phyloP scores from a whole-genome alignment of 148 eudicot species.

The Talinum fruticosum region DNA sequence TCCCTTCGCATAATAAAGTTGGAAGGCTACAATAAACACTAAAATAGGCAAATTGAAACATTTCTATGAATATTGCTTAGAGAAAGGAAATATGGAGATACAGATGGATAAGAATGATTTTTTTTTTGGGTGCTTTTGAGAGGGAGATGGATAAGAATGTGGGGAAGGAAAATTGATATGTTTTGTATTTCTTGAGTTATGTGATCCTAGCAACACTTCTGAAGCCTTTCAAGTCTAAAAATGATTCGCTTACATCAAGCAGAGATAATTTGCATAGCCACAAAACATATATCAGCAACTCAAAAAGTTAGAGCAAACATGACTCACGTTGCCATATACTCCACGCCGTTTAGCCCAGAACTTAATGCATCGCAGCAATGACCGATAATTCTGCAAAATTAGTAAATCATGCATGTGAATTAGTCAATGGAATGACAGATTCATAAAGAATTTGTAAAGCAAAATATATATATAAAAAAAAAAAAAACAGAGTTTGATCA shows the following conservation, averaged over 20 bases:
- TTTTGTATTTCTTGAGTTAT: neutral
- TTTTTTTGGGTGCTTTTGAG: no score
- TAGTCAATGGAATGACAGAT: neutral
- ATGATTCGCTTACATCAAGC: neutral
- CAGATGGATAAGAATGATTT: neutral
- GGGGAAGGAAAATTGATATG: neutral
- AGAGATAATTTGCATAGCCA: neutral
- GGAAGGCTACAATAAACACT: neutral
- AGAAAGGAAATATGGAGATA: neutral
- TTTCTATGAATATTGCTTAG: neutral
- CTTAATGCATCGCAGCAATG: slow-evolving; percentile 53
- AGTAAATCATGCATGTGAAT: slow-evolving; percentile 12
- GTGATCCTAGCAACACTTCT: neutral
- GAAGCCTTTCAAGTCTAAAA: neutral
- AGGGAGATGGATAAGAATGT: neutral
- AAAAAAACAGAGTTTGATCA: neutral
- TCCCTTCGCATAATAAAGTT: neutral
- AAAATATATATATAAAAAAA: no score
- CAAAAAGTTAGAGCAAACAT: neutral
- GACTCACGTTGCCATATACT: slow-evolving; percentile 62
- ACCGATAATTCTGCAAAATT: slow-evolving; percentile 44
- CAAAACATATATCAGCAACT: neutral
- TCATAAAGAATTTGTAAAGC: neutral
- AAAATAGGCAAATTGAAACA: neutral
- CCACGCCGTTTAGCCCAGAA: slow-evolving; percentile 67